A percentile compares a stretch with the other conserved stretches of the same genome.
Evolutionary conservation across 2,329 filamentous ascomycete genomes (phyloP).

Genomic region (Sclerotinia glacialis): DNA sequence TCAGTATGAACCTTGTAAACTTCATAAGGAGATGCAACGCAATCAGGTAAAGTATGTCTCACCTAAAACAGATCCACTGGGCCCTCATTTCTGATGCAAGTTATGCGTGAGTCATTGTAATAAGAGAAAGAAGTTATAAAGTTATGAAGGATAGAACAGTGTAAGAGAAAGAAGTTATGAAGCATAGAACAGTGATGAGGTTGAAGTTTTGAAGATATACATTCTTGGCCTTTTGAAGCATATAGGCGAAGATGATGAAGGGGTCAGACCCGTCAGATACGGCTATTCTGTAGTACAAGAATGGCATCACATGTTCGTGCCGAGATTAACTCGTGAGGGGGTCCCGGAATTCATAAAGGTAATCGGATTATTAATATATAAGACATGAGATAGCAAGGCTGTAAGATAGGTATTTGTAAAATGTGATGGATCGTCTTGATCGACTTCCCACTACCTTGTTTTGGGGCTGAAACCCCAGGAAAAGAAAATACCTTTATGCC

Average conservation of each 20-base stretch:
- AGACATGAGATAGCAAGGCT: background rate
- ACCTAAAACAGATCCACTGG: background rate
- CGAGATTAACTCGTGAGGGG: background rate
- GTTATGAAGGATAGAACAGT: background rate
- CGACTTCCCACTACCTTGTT: background rate
- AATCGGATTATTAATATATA: background rate
- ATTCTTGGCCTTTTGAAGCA: background rate
- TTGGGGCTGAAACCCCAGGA: background rate
- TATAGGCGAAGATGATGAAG: background rate
- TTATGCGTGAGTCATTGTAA: background rate
- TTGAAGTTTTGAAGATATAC: background rate
- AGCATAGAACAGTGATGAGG: background rate
- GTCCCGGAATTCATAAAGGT: background rate
- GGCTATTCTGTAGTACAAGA: background rate
- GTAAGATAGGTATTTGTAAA: background rate
- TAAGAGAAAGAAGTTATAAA: background rate
- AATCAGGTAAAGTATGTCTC: background rate
- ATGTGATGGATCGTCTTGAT: background rate
- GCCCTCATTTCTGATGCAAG: background rate
- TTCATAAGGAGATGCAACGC: slow-evolving; percentile 3
- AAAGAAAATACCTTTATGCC: background rate
- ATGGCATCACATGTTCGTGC: background rate
- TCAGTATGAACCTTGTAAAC: background rate
- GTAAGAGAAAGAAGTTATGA: background rate
- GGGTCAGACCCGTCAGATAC: background rate